phyloP scores from a whole-genome alignment of 257 asterid genomes.

The Solanum habrochaites region DNA sequence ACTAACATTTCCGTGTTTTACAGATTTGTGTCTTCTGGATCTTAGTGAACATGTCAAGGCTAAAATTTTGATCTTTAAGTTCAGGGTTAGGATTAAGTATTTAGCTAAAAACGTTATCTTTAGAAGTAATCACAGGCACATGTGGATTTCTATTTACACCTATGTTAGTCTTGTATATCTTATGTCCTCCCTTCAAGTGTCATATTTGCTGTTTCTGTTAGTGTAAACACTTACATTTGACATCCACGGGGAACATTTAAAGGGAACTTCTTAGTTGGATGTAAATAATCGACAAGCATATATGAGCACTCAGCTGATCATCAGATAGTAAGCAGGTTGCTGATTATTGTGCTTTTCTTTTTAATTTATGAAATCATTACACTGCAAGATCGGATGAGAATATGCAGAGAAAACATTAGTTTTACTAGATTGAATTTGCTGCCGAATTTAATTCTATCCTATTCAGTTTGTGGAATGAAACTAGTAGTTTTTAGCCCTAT shows the following conservation, averaged over 20 bases:
- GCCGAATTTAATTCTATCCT: not conserved
- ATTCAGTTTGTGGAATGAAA: not conserved
- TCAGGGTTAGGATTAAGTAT: not conserved
- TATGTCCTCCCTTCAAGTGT: not conserved
- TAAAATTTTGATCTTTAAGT: not conserved
- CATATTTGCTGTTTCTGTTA: not conserved
- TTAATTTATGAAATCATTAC: not conserved
- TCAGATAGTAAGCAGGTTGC: not conserved
- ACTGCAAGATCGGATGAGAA: not conserved
- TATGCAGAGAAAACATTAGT: not conserved
- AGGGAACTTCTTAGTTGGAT: not conserved
- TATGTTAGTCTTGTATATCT: not conserved
- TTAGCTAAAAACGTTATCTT: not conserved
- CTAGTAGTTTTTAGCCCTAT: not conserved
- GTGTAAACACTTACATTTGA: not conserved
- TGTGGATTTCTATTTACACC: not conserved
- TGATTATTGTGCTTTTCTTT: not conserved
- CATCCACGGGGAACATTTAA: not conserved
- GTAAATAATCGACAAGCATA: not conserved
- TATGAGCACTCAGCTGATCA: not conserved
- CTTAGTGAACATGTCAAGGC: not conserved
- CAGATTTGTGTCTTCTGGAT: not conserved
- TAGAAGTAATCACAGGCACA: not conserved
- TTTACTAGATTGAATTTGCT: not conserved
- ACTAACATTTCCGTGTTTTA: not conserved